A percentile compares a stretch with the other conserved stretches of the same genome.
Conservation (phyloP, 192 early-diverging fungal genomes). For the Anaeromyces robustus region DNA sequence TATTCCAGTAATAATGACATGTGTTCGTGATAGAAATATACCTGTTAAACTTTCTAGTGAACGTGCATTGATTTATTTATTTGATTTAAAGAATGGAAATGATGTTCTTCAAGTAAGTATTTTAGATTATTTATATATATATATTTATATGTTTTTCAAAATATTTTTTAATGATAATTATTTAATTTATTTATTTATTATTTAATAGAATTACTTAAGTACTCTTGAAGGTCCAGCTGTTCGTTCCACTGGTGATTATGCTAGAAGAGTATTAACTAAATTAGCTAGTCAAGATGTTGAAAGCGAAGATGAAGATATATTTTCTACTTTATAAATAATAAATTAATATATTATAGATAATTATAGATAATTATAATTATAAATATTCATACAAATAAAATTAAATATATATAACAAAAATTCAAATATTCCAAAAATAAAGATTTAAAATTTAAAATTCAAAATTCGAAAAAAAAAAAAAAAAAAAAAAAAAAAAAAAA, state of each 20-base stretch:
- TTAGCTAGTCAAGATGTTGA: conserved; percentile 26
- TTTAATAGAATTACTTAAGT: conserved; percentile 11
- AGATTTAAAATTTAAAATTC: no score
- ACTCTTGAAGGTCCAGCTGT: conserved; percentile 17
- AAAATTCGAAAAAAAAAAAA: no score
- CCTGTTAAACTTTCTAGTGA: conserved; percentile 79
- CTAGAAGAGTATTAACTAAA: conserved; percentile 24
- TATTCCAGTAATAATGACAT: conserved; percentile 49
- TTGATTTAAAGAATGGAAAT: conserved; percentile 44
- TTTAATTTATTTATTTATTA: no score
- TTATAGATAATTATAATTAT: no score
- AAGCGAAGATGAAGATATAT: conserved; percentile 5
- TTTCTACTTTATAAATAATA: no score
- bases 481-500: no score
- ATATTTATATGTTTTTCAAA: background rate
- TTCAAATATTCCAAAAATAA: no score
- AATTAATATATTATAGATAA: no score
- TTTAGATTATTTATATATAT: background rate
- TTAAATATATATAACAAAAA: no score
- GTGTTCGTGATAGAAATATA: conserved; percentile 61
- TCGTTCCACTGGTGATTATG: conserved; percentile 28
- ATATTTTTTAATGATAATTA: no score
- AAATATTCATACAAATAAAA: no score
- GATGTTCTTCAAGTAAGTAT: conserved; percentile 6
- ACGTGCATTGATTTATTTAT: conserved; percentile 50